Base-by-base conservation (phyloP, 306 rosid genomes). In the Vachellia collinsii region DNA sequence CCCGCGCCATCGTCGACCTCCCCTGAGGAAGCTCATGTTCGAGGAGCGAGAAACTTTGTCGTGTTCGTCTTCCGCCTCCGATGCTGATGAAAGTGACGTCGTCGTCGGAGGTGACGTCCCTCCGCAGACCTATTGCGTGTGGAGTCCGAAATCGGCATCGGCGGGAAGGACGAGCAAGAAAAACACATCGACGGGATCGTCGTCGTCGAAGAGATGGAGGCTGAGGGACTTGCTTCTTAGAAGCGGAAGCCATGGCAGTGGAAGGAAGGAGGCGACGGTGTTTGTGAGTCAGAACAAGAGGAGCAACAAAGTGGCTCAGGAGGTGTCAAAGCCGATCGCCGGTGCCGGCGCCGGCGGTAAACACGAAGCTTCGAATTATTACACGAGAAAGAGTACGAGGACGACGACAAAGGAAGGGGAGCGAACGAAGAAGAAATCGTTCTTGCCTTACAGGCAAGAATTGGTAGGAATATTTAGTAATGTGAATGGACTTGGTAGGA, bases 181-280 rank as follows among this genome's bases (percentile, higher is more conserved):
- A 83, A 86, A 90, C 83, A 83, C 16, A 20, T 93, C 94, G 0
- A 67, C 91, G 0, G 97, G 91, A 56, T 56, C 63, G 41, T 87
- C 92, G 3, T 87, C 93, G 3, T 93, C 97, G 47, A 93, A 88
- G 70, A 80, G 94, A 50, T 93, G 99, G 99, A 93, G 85, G 83
- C 82, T 96, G 46, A 81, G 89, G 69, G 84, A 90, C 56, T 70
- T 96, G 79, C 86, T 96, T 47, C 50, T 79, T 4, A 82, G 97
- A 46, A 87, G 92, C 74, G 87, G 79, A 4, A 90, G 91, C 19
- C 88, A 87, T 0, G 82, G 75, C 0, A 85, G 53, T 42, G 51
- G 34, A 4, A 77, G 91, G 19, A 88, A 88, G 65, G 92, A 88
- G 1, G 65, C 53, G n/a, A 34, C 81, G 43, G n/a, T 77, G 81